Evolutionary conservation across 192 early-diverging fungal species (phyloP), one percentile per base, ranked within the genome.

Genomic region (Dimargaris verticillata): DNA sequence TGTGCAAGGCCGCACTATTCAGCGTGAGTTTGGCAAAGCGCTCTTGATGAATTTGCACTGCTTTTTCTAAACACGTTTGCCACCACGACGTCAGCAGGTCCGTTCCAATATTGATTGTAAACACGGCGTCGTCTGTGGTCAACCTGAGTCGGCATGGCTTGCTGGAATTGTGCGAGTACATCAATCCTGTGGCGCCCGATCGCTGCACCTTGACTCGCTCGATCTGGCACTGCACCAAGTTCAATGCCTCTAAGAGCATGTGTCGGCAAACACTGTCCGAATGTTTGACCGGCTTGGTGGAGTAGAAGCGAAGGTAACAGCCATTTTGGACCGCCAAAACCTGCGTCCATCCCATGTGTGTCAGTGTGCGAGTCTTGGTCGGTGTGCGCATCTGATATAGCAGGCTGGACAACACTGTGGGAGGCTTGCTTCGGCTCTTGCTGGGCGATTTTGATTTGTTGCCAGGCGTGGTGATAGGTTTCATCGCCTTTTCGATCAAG

Each of bases 301-400:
- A n/a, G 17, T 59, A 59, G 43, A 59, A 59, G 9, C 57, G 57
- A 5, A 59, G 57, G 2, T 42, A 0, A 15, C 33, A 44, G 38
- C 57, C 57, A n/a, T 43, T 59, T n/a, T 59, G 57, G 20, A 59
- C 57, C 11, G 57, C 57, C 17, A 59, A 38, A 22, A 59, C 57
- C 43, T 59, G 57, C 41, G 57, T 59, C 57, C 57, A 59, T 11
- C 57, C 57, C 43, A 59, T 24, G 13, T 59, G 57, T 15, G 38
- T 5, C 33, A 44, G 41, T n/a, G 13, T 26, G n/a, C 29, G 33
- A 0, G 13, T 5, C 14, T 38, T 13, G 38, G 57, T 20, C 14
- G 29, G 38, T 4, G 41, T 43, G 5, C 57, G 29, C 57, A 51
- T 38, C 33, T 38, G 33, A 7, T 52, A 25, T 5, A 52, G 22